Base-by-base conservation (phyloP, 1,284 basidiomycete genomes). In the Athelia sp. region DNA sequence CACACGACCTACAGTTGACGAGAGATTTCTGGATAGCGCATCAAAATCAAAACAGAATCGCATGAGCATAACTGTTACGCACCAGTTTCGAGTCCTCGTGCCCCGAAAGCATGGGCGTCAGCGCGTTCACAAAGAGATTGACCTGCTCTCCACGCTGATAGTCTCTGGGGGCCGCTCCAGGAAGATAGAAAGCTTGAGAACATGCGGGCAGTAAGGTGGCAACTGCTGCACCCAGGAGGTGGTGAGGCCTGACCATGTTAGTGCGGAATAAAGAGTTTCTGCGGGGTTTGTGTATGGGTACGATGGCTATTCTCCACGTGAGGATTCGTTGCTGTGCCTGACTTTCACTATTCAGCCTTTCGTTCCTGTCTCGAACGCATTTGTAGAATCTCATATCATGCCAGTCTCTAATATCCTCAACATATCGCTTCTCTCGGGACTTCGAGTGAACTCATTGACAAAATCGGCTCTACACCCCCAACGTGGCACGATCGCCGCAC, bases 81-180 rank as follows among this genome's bases (percentile, higher is more conserved):
- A 91, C 88, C 61, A 95, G 75, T 62, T 93, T 93, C 35, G 87
- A 81, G 60, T 90, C 80, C 58, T 84, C 80, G 44, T 64, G 74
- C 35, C 78, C 76, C 17, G 79, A 72, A 35, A 93, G 74, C 81
- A 90, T 92, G 3, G 92, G 92, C 23, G 91, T 93, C 52, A 95
- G 73, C 1, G 90, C 85, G 66, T 95, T 95, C 60, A 94, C 89
- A 61, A 82, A 84, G 29, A 93, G 74, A 51, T 87, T 80, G 43
- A 94, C 89, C 52, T 72, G 68, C 54, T 94, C 90, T 47, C 84
- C 84, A 48, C 64, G 54, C 15, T 65, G 63, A 65, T 91, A 95
- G 67, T 91, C 84, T 61, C 79, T 83, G 1, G 92, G 93, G 14
- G 93, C 91, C 36, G 90, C 80, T 14, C 83, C 83, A 18, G 83